phyloP scores from a whole-genome alignment of 179 eudicot genomes.

The Silene noctiflora region DNA sequence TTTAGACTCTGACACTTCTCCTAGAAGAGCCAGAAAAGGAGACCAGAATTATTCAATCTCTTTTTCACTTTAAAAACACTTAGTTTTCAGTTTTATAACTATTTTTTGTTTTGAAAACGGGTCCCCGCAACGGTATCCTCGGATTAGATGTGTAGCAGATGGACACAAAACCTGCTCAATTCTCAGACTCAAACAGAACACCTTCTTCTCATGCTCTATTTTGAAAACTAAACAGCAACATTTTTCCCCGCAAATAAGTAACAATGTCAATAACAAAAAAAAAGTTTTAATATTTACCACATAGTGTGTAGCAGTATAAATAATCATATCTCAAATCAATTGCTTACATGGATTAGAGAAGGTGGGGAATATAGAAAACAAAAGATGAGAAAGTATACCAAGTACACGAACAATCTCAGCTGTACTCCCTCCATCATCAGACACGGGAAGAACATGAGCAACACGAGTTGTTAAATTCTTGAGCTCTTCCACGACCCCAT shows the following conservation, averaged over 20 bases:
- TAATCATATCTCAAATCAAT: background rate
- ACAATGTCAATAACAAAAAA: background rate
- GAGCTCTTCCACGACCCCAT: constrained; percentile 93
- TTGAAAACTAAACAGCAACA: background rate
- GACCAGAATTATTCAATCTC: background rate
- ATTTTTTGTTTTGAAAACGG: no score
- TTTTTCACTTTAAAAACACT: no score
- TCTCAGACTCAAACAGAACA: background rate
- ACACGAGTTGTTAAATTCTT: constrained; percentile 86
- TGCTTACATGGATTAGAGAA: background rate
- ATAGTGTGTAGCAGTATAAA: background rate
- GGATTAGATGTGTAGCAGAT: background rate
- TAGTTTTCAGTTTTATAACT: no score
- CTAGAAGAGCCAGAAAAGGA: background rate
- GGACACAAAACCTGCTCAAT: background rate
- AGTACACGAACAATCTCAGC: constrained; percentile 99
- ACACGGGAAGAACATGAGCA: constrained; percentile 94
- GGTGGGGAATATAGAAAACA: background rate
- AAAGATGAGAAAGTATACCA: constrained; percentile 34
- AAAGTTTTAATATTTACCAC: background rate
- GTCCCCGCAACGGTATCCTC: background rate
- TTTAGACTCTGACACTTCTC: background rate
- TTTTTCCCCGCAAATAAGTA: background rate
- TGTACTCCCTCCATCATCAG: constrained; percentile 99
- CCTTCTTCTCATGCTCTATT: background rate